Percentiles rank a stretch among this genome's conserved stretches.
Conservation (phyloP, 2,329 filamentous ascomycete species). For the Cladosporium halotolerans region DNA sequence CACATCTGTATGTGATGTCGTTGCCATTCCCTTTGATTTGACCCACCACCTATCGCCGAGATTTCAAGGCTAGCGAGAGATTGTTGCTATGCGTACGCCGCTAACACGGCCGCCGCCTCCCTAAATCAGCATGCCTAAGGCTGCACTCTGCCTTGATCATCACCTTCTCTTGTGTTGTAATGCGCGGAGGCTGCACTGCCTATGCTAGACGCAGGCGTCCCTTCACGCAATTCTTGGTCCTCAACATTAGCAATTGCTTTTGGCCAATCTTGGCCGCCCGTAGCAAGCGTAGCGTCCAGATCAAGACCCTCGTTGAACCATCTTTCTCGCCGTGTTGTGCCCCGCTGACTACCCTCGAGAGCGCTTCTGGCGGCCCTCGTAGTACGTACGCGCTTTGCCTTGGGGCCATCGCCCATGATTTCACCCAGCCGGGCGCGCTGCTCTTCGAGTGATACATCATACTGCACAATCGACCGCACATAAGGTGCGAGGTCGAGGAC, state of each 20-base stretch:
- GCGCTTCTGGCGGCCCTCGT: slow-evolving; percentile 72
- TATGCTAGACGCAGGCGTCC: slow-evolving; percentile 12
- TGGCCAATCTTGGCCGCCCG: slow-evolving; percentile 42
- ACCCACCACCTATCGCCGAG: slow-evolving; percentile 9
- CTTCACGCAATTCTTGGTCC: neutral
- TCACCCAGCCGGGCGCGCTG: slow-evolving; percentile 59
- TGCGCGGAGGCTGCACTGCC: neutral
- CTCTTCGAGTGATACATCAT: slow-evolving; percentile 64
- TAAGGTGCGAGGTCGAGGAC: slow-evolving; percentile 79
- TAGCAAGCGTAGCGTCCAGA: slow-evolving; percentile 57
- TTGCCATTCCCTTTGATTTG: slow-evolving; percentile 7
- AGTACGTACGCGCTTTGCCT: slow-evolving; percentile 56
- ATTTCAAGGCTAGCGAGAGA: slow-evolving; percentile 11
- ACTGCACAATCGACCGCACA: slow-evolving; percentile 75
- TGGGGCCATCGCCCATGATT: slow-evolving; percentile 49
- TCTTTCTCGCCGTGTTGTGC: slow-evolving; percentile 59
- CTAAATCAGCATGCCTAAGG: neutral
- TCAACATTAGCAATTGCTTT: slow-evolving; percentile 3
- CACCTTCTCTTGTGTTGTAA: too few relatives aligned
- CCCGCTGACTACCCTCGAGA: slow-evolving; percentile 60
- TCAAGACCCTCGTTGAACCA: slow-evolving; percentile 64
- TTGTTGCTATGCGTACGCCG: slow-evolving; percentile 10
- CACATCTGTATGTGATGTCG: neutral
- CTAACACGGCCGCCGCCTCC: neutral
- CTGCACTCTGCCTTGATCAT: neutral